Evolutionary conservation across 306 rosid species (phyloP), one percentile per base, ranked within the genome.

Genomic region (Sicyos baderoa): DNA sequence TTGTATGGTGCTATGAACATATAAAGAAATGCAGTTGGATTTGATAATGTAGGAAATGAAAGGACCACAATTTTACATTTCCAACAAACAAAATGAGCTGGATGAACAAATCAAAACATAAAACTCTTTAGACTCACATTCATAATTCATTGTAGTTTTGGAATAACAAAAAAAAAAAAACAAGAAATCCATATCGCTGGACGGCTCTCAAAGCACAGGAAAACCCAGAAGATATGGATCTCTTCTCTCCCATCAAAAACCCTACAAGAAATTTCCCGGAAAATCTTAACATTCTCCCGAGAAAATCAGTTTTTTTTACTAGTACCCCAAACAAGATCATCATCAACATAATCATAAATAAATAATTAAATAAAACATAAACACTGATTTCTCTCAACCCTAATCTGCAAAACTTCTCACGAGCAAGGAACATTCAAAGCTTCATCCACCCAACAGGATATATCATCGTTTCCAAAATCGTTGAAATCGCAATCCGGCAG

Each of bases 401-500:
- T 55, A 54, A 50, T 18, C 90, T 83, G 79, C 84, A 89, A 87
- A 87, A 80, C 76, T 92, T 74, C 82, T 66, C 71, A 77, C 49
- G 73, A 77, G 85, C 90, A 85, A 21, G 87, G 80, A 29, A 90
- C 77, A 68, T 88, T 83, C 78, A 83, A 80, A 76, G 91, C 79
- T 18, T 84, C 90, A 51, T 86, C 84, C 60, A 59, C 79, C 97
- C 98, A 93, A 61, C 83, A 80, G 7, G 86, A 78, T 64, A 90
- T 74, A 62, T 88, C 96, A n/a, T 86, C 95, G 68, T 53, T 75
- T 61, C 79, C 79, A 72, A 85, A 68, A 71, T 87, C 95, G 3
- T 16, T 86, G 50, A 93, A 90, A 73, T 93, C 91, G 10, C 74
- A 88, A 68, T 86, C 88, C 7, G 97, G 99, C 47, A 90, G 90